phyloP scores from a whole-genome alignment of 1,284 basidiomycete species.

The Leccinum pachyderme region DNA sequence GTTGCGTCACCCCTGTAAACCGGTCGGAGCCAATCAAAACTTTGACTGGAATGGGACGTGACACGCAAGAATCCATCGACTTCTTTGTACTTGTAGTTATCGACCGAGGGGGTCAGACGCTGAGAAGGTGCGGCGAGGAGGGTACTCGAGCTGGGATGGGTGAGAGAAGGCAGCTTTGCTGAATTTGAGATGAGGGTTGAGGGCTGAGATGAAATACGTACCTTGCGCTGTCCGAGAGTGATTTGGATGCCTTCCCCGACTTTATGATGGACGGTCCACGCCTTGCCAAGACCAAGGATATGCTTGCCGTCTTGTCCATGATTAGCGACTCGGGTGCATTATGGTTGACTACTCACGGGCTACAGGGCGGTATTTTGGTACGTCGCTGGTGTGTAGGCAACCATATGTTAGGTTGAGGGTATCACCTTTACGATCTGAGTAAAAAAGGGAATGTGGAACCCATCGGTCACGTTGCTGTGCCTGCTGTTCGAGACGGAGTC shows the following conservation, averaged over 20 bases:
- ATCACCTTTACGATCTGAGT: slow-evolving; percentile 71
- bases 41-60: slow-evolving; percentile 37
- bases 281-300: slow-evolving; percentile 56
- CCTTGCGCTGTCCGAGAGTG: slow-evolving; percentile 51
- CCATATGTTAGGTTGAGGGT: slow-evolving; percentile 67
- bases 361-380: slow-evolving; percentile 65
- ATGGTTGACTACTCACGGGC: slow-evolving; percentile 44
- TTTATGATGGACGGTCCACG: slow-evolving; percentile 48
- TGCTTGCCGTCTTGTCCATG: slow-evolving; percentile 59
- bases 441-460: slow-evolving; percentile 45
- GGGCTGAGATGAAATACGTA: slow-evolving; percentile 21
- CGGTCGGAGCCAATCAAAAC: slow-evolving; percentile 45
- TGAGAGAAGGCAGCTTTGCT: slow-evolving; percentile 50
- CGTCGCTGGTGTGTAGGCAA: slow-evolving; percentile 57
- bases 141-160: slow-evolving; percentile 52
- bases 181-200: slow-evolving; percentile 6
- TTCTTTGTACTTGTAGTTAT: slow-evolving; percentile 52
- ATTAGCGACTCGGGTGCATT: slow-evolving; percentile 45
- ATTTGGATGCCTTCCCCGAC: slow-evolving; percentile 61
- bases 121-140: slow-evolving; percentile 49
- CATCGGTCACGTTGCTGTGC: slow-evolving; percentile 25
- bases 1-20: slow-evolving; percentile 40
- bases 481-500: slow-evolving; percentile 23
- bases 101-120: slow-evolving; percentile 40
- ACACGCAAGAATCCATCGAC: slow-evolving; percentile 66